These are phyloP conservation scores for Geotrichum europaeum DNA, from an alignment of 1,139 yeast species.

Conservation along the genomic window DNA sequence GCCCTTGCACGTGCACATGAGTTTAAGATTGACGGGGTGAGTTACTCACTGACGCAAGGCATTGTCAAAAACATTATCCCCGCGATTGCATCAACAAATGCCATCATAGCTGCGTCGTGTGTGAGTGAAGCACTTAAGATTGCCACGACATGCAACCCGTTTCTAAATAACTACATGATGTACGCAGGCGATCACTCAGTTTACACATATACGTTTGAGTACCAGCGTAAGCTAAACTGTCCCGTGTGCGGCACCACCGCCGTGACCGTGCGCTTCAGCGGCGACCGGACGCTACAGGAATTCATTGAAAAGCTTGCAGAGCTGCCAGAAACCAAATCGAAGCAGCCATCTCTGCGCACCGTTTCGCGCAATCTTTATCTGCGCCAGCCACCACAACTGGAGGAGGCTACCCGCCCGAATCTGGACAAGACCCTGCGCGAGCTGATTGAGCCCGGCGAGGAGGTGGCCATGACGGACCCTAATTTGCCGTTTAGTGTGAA, in stretches of 20 bases:
- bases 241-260: constrained; percentile 64
- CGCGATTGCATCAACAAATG: constrained; percentile 91
- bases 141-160: constrained; percentile 61
- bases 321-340: constrained; percentile 39
- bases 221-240: constrained; percentile 56
- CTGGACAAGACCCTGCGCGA: constrained; percentile 36
- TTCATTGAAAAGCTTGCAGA: constrained; percentile 41
- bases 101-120: constrained; percentile 85
- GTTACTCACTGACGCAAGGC: constrained; percentile 67
- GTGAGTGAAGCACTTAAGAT: constrained; percentile 83
- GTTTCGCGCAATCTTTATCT: constrained; percentile 43
- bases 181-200: constrained; percentile 76
- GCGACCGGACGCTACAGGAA: constrained; percentile 44
- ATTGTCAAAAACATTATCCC: constrained; percentile 91
- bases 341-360: constrained; percentile 48
- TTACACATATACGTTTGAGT: constrained; percentile 65
- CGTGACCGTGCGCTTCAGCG: constrained; percentile 34
- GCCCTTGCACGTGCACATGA: constrained; percentile 56
- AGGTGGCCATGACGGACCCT: constrained; percentile 54
- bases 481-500: constrained; percentile 44
- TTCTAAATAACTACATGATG: constrained; percentile 76
- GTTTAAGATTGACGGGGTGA: constrained; percentile 67
- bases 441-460: constrained; percentile 44
- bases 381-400: constrained; percentile 47
- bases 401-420: constrained; percentile 46